Percentiles rank a stretch among this genome's conserved stretches.
These are phyloP conservation scores for Helotiales sp. DNA, from an alignment of 2,329 filamentous ascomycete species.

Conservation along the genomic window DNA sequence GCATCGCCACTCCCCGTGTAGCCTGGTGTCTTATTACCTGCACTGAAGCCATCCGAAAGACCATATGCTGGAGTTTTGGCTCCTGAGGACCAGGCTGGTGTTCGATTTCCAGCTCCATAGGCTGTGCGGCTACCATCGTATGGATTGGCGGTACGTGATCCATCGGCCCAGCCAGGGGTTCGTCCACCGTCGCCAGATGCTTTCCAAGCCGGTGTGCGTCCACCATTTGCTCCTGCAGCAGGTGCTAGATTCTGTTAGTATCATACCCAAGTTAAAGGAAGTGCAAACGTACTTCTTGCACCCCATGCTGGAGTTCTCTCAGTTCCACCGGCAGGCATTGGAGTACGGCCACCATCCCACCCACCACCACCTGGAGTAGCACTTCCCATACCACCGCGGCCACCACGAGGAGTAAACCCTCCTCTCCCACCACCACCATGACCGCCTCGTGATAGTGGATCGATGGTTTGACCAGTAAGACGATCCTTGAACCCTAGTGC, in stretches of 20 bases:
- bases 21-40: conserved; percentile 76
- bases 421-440: conserved; percentile 45
- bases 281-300: conserved; percentile 56
- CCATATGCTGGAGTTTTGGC: conserved; percentile 66
- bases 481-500: conserved; percentile 85
- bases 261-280: not conserved
- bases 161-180: conserved; percentile 71
- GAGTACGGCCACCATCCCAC: conserved; percentile 71
- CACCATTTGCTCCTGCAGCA: conserved; percentile 51
- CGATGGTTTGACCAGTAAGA: conserved; percentile 74
- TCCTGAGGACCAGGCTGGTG: conserved; percentile 77
- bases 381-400: conserved; percentile 42
- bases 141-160: conserved; percentile 66
- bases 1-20: conserved; percentile 61
- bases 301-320: conserved; percentile 80
- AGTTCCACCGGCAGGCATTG: conserved; percentile 57
- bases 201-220: conserved; percentile 70
- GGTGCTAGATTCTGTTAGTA: conserved; percentile 43
- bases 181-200: conserved; percentile 47
- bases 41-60: conserved; percentile 57
- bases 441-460: conserved; percentile 57
- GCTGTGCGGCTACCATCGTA: conserved; percentile 64
- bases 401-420: conserved; percentile 41
- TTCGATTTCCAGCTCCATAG: conserved; percentile 72
- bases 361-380: conserved; percentile 44